Base-by-base conservation (phyloP, 106 monocot genomes). In the Vanilla planifolia region DNA sequence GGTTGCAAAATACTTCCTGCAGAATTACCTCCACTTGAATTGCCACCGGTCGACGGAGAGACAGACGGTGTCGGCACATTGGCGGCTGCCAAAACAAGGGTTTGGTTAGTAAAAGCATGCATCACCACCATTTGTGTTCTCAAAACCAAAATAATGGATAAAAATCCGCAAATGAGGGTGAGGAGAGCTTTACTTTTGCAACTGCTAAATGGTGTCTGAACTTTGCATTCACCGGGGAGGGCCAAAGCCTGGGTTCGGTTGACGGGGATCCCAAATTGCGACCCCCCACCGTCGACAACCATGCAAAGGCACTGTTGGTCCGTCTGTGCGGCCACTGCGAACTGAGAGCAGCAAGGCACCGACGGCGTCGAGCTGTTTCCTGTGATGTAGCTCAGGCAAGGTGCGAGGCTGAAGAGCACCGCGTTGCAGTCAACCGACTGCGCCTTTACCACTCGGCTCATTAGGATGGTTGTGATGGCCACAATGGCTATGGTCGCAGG, bases 321-420 rank as follows among this genome's bases (percentile, higher is more conserved):
- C 0, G 59, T 27, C 11, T 47, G 47, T n/a, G 60, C 69, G 2
- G 60, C 69, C 15, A 24, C 13, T 2, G 48, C 48, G 6, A 70
- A 61, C 70, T 61, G 37, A 0, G 70, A 5, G 37, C 70, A 70
- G 24, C 70, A 70, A 8, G 60, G 15, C 46, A 36, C 27, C 0
- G 60, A 35, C 0, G 70, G 70, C 7, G 70, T 27, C 9, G 33
- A 21, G 30, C 17, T 39, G 23, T 59, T 50, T 24, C 70, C 61
- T 6, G 60, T 60, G 21, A 70, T 60, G 48, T 61, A 70, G 48
- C 22, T 51, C 5, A 70, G 61, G 61, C 70, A 72, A 17, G 72
- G 65, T 2, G 63, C 13, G 9, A 73, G 48, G 30, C 65, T 59
- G 22, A 58, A 8, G n/a, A 73, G 47, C 1, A 65, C 33, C 2